Conservation (phyloP, 352 stramenopile genomes). For the Albugo laibachii region DNA sequence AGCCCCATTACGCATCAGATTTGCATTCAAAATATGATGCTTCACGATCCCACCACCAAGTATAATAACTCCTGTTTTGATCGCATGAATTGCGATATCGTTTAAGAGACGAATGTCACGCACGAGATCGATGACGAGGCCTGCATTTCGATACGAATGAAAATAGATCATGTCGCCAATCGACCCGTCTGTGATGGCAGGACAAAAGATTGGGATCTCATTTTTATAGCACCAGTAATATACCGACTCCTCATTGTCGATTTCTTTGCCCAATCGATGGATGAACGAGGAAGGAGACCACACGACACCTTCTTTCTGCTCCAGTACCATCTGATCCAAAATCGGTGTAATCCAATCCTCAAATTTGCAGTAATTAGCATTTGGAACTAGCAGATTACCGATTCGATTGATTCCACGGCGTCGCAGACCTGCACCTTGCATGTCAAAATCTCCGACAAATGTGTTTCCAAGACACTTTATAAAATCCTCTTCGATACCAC, state of each 20-base stretch:
- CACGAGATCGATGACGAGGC: slow-evolving; percentile 94
- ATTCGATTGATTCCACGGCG: slow-evolving; percentile 98
- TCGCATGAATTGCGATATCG: slow-evolving; percentile 89
- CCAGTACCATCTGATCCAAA: slow-evolving; percentile 93
- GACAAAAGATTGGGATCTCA: slow-evolving; percentile 99
- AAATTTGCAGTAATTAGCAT: slow-evolving; percentile 99
- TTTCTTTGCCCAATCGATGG: slow-evolving; percentile 89
- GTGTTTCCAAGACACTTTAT: slow-evolving; percentile 99
- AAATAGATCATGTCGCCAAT: slow-evolving; percentile 99
- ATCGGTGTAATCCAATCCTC: slow-evolving; percentile 94
- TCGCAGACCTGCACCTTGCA: slow-evolving; percentile 85
- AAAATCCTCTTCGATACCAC: slow-evolving; percentile 95
- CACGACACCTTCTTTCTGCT: slow-evolving; percentile 82
- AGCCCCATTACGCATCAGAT: slow-evolving; percentile 99
- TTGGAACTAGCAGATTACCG: slow-evolving; percentile 99
- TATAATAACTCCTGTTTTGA: slow-evolving; percentile 95
- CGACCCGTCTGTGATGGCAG: slow-evolving; percentile 96
- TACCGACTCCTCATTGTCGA: slow-evolving; percentile 95
- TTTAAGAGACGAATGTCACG: slow-evolving; percentile 97
- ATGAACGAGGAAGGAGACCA: slow-evolving; percentile 99
- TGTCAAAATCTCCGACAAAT: slow-evolving; percentile 95
- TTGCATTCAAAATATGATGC: slow-evolving; percentile 99
- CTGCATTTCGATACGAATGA: slow-evolving; percentile 96
- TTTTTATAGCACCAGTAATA: slow-evolving; percentile 99
- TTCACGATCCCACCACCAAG: slow-evolving; percentile 96